phyloP scores from a whole-genome alignment of 108 stramenopile species.

The Nitzschia palea region DNA sequence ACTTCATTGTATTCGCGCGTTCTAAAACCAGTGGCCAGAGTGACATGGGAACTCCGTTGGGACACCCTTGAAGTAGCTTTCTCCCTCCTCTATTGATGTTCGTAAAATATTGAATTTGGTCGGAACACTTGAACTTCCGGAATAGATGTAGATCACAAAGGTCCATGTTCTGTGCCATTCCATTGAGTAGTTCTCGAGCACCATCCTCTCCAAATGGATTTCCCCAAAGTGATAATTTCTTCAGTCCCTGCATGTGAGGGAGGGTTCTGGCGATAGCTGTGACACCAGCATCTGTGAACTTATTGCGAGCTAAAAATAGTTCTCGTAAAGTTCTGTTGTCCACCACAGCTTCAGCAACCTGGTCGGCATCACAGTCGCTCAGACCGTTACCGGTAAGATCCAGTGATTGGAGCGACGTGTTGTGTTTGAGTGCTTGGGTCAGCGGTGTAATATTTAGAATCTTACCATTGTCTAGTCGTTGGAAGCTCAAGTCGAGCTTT shows the following conservation, averaged over 20 bases:
- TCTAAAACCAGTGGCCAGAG: conserved; percentile 21
- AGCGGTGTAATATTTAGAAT: background rate
- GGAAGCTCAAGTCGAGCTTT: conserved; percentile 17
- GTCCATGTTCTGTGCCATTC: conserved; percentile 1
- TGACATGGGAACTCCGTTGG: background rate
- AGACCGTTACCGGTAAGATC: conserved; percentile 1
- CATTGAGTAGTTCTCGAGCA: conserved; percentile 1
- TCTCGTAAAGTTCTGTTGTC: background rate
- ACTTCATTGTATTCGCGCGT: conserved; percentile 6
- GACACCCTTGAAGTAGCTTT: background rate
- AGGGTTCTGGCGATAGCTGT: background rate
- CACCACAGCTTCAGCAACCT: background rate
- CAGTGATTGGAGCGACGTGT: conserved; percentile 1
- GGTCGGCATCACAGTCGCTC: conserved; percentile 2
- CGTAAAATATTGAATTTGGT: conserved; percentile 9
- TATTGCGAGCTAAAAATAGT: conserved; percentile 4
- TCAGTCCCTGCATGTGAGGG: conserved; percentile 8
- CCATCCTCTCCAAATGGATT: conserved; percentile 17
- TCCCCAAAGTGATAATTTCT: conserved; percentile 10
- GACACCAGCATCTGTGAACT: conserved; percentile 11
- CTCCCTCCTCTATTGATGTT: conserved; percentile 17
- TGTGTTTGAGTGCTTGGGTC: background rate
- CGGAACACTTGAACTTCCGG: background rate
- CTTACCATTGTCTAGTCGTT: background rate
- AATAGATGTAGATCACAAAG: background rate